Evolutionary conservation across 208 protist species (phyloP), one percentile per base, ranked within the genome.

Genomic region (Leishmania tarentolae): DNA sequence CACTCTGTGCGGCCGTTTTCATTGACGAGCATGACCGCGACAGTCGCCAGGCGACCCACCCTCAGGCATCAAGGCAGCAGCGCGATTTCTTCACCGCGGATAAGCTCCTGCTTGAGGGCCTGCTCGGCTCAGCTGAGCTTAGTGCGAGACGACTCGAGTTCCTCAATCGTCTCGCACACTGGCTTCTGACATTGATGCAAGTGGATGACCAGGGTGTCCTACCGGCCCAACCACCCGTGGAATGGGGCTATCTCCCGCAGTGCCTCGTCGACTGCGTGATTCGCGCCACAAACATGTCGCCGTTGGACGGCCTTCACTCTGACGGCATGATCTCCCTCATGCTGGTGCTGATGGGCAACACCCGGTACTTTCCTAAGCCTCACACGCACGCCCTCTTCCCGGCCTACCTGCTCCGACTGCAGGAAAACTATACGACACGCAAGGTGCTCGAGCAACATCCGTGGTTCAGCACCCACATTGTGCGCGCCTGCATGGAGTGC

Each of bases 321-420:
- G 87, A 92, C 77, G 84, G 91, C 75, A 88, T 97, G 79, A 91
- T 96, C 79, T 88, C 89, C 6, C 90, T 98, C 53, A 95, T 96
- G 93, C 79, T 98, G 21, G 86, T 96, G 46, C 81, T 98, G n/a
- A 98, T 98, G 95, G 95, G 95, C 69, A 98, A 98, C 86, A 94
- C 90, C 15, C 66, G 78, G 47, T 97, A 95, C 86, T 98, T 98
- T 75, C 93, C 95, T 28, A 98, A 98, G 84, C 88, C 95, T 8
- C 95, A 98, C 88, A 97, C 92, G 53, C 95, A 98, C 83, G 90
- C 92, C 28, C 88, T 98, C 31, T 97, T 98, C 66, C 91, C 95
- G 0, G 50, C 85, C 44, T 96, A 92, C 63, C 81, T 98, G 68
- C 42, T 88, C 31, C 85, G 86, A 5, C 78, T 96, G n/a, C 66